Evolutionary conservation across 257 asterid species (phyloP), one percentile per base, ranked within the genome.

Genomic region (Perilla frutescens): DNA sequence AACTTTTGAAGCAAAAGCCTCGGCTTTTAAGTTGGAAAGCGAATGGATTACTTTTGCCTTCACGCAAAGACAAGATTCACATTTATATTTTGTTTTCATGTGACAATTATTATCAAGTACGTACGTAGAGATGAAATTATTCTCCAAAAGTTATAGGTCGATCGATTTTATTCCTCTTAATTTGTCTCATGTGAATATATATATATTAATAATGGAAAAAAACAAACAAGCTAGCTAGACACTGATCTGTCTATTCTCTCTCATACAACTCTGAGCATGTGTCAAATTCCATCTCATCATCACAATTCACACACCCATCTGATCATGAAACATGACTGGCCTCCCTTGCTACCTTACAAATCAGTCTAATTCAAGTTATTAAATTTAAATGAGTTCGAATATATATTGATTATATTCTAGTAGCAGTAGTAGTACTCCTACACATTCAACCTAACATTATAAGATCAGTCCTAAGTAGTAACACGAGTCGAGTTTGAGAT

Each of bases 141-240:
- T 76, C 37, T 68, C 76, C 71, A 7, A 44, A 68, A 37, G 68
- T 59, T 37, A 34, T 34, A n/a, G 26, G 26, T n/a, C 44, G 14
- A 15, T 37, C 59, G 36, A 40, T 31, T 20, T 11, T 6, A 49
- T 62, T 43, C 60, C 60, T 13, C 71, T 15, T 20, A 20, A 20
- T 20, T 72, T 40, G 70, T 59, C 71, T 59, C 66, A 65, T 64
- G 26, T 32, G 59, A 29, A 12, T 32, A 31, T 36, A 53, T 36
- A 53, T 12, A 8, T 60, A 36, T 36, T 61, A 15, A 36, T 7
- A 63, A 63, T 58, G 4, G 51, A 34, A 20, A n/a, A 39, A 53
- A 55, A 15, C n/a, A 7, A 7, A 2, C 1, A 8, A 14, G 53
- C 14, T 15, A 56, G 60, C 36, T 31, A 39, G 31, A 50, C 71